A percentile compares a stretch with the other conserved stretches of the same genome.
Conservation (phyloP, 2,329 filamentous ascomycete species). For the Sporothrix sp. region DNA sequence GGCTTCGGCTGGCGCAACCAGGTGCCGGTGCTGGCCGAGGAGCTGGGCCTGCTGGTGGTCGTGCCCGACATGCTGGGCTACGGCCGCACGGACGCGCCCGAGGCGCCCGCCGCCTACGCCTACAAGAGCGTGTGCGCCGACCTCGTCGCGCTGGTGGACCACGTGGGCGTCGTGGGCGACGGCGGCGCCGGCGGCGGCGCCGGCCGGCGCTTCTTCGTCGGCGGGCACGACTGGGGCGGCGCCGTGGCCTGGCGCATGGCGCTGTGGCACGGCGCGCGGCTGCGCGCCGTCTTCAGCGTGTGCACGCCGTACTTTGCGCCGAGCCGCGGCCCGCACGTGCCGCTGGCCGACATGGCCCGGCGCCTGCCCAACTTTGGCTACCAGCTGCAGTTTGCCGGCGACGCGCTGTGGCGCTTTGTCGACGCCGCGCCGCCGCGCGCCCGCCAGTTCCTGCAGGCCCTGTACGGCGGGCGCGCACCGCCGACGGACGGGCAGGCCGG, state of each 20-base stretch:
- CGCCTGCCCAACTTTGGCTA: conserved; percentile 65
- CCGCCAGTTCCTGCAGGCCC: conserved; percentile 56
- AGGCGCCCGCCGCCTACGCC: conserved; percentile 53
- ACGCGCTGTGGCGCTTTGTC: conserved; percentile 49
- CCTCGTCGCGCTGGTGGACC: conserved; percentile 59
- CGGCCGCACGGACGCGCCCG: conserved; percentile 62
- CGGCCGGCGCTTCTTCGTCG: conserved; percentile 51
- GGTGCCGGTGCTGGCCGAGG: conserved; percentile 62
- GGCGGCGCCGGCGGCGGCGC: conserved; percentile 33
- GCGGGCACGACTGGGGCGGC: conserved; percentile 92
- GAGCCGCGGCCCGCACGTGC: conserved; percentile 34
- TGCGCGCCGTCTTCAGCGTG: conserved; percentile 67
- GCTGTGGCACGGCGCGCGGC: conserved; percentile 61
- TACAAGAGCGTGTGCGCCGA: conserved; percentile 65
- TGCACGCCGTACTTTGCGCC: conserved; percentile 67
- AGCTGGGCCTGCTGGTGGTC: conserved; percentile 67
- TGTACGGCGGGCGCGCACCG: conserved; percentile 58
- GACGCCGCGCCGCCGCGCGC: conserved; percentile 47
- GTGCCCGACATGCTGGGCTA: conserved; percentile 84
- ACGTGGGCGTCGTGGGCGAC: conserved; percentile 36
- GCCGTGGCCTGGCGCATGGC: conserved; percentile 61
- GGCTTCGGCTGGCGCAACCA: conserved; percentile 83
- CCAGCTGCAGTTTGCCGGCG: conserved; percentile 68
- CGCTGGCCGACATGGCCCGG: conserved; percentile 46
- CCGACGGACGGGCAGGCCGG: conserved; percentile 22